phyloP scores from a whole-genome alignment of 2,329 filamentous ascomycete genomes.

The Scorias spongiosa region DNA sequence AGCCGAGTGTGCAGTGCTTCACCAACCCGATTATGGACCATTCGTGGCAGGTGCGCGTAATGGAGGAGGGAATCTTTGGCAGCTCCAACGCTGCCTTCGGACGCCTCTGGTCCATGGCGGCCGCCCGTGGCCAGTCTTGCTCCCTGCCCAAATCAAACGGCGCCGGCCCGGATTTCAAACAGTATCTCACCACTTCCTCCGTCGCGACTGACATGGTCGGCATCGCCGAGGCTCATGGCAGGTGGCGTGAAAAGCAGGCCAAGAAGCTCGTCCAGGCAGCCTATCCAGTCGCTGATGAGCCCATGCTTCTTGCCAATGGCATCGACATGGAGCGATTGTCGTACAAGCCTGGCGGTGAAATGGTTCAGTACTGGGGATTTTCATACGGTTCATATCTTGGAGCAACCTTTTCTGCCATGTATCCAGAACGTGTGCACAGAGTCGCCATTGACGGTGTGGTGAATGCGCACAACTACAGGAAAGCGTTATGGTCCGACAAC shows the following conservation, averaged over 20 bases:
- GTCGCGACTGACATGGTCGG: constrained; percentile 34
- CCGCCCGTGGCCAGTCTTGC: constrained; percentile 20
- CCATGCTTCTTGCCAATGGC: not conserved
- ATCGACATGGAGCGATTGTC: constrained; percentile 14
- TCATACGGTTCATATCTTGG: constrained; percentile 34
- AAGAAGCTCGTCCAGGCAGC: not conserved
- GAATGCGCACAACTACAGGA: constrained; percentile 32
- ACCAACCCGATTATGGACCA: constrained; percentile 1
- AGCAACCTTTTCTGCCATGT: constrained; percentile 31
- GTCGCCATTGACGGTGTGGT: constrained; percentile 29
- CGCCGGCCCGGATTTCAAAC: constrained; percentile 22
- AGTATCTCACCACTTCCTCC: constrained; percentile 30
- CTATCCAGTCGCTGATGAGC: not conserved
- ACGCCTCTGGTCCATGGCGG: constrained; percentile 12
- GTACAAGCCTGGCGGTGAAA: constrained; percentile 14
- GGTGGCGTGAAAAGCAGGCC: constrained; percentile 16
- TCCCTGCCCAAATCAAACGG: constrained; percentile 6
- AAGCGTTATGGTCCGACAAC: constrained; percentile 33
- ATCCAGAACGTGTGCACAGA: constrained; percentile 26
- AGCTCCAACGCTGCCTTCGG: constrained; percentile 27
- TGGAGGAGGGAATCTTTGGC: constrained; percentile 20
- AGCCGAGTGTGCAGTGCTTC: constrained; percentile 20
- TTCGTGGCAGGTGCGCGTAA: constrained; percentile 13
- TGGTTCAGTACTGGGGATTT: constrained; percentile 26
- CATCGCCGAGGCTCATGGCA: constrained; percentile 28